A percentile compares a stretch with the other conserved stretches of the same genome.
phyloP scores from a whole-genome alignment of 106 monocot species.

The Allium fistulosum region DNA sequence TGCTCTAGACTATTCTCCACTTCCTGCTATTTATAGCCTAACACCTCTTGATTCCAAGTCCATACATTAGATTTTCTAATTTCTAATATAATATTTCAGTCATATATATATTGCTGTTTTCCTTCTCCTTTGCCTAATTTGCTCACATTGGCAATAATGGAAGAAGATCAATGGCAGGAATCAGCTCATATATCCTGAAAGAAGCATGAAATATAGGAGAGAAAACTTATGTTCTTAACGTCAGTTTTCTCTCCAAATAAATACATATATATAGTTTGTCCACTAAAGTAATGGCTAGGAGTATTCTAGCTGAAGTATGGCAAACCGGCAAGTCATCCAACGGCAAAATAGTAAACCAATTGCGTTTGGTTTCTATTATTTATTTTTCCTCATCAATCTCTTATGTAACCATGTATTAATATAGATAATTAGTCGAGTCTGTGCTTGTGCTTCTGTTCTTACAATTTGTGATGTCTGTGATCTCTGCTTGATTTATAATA shows the following conservation, averaged over 20 bases:
- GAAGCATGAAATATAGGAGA: too few species aligned
- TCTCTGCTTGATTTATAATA: too few species aligned
- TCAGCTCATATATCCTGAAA: neutral
- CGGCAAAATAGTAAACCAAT: neutral
- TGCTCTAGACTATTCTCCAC: neutral
- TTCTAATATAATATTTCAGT: too few species aligned
- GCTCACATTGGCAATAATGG: neutral
- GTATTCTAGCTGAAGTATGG: neutral
- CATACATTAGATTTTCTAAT: neutral
- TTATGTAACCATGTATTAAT: too few species aligned
- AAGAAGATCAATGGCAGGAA: neutral
- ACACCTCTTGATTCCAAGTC: neutral
- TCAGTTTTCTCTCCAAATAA: too few species aligned
- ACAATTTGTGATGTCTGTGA: too few species aligned
- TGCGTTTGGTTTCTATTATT: too few species aligned
- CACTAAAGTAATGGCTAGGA: neutral
- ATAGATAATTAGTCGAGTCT: too few species aligned
- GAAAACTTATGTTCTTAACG: too few species aligned
- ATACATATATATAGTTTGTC: too few species aligned
- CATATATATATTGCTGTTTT: neutral
- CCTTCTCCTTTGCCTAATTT: neutral
- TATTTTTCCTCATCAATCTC: too few species aligned
- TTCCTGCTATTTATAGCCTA: neutral
- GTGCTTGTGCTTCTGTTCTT: too few species aligned
- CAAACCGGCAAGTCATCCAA: conserved; percentile 2